Percentiles rank a stretch among this genome's conserved stretches.
Evolutionary conservation across 148 eudicot genomes (phyloP).

Genomic region (Spergularia marina): DNA sequence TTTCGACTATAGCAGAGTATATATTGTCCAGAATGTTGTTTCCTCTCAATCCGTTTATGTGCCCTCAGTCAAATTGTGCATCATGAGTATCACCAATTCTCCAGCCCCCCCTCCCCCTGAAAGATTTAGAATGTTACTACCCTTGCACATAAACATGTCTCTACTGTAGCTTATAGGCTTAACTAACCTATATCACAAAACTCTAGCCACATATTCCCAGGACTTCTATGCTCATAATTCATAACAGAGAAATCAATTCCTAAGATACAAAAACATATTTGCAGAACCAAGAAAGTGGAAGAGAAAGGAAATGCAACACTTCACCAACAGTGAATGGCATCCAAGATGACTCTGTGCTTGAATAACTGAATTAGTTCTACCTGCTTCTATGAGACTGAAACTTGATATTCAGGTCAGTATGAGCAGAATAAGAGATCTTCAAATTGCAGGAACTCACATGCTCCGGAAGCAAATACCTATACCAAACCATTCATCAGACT

Average conservation of each 20-base stretch:
- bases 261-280: too few species aligned
- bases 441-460: conserved; percentile 57
- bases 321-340: neutral
- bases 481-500: conserved; percentile 11
- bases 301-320: neutral
- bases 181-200: neutral
- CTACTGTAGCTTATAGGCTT: neutral
- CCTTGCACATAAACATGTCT: neutral
- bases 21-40: too few species aligned
- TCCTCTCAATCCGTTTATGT: too few species aligned
- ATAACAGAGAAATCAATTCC: too few species aligned
- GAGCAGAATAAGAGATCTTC: conserved; percentile 79
- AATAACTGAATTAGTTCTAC: conserved; percentile 29
- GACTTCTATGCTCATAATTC: too few species aligned
- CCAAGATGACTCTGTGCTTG: neutral
- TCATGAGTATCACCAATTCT: too few species aligned
- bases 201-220: too few species aligned
- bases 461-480: conserved; percentile 77
- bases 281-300: too few species aligned
- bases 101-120: too few species aligned
- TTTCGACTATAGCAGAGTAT: too few species aligned
- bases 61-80: too few species aligned
- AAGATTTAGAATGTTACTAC: too few species aligned
- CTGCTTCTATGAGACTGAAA: conserved; percentile 88
- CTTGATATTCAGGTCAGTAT: conserved; percentile 74